Percentiles rank a stretch among this genome's conserved stretches.
Evolutionary conservation across 768 basidiomycete species (phyloP).

Genomic region (Xerocomellus amylosporus): DNA sequence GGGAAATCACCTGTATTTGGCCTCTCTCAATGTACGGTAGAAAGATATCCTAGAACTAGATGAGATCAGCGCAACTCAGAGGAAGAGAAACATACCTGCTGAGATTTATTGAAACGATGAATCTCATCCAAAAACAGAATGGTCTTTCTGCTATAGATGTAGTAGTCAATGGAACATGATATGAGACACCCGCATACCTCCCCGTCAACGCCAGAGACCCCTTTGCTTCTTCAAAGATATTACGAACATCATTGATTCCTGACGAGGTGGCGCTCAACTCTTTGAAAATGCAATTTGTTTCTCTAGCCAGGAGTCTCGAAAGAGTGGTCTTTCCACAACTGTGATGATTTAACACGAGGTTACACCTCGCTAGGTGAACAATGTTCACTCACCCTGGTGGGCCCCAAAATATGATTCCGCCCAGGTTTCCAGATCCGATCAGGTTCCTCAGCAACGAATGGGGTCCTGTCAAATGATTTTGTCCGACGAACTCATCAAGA

Average conservation of each 20-base stretch:
- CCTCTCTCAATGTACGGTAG: slow-evolving; percentile 81
- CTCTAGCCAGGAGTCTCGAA: slow-evolving; percentile 64
- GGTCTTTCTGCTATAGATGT: slow-evolving; percentile 49
- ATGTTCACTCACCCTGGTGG: slow-evolving; percentile 56
- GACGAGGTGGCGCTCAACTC: slow-evolving; percentile 75
- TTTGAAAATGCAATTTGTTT: slow-evolving; percentile 60
- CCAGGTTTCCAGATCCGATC: slow-evolving; percentile 48
- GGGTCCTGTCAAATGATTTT: slow-evolving; percentile 56
- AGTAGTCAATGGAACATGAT: slow-evolving; percentile 4
- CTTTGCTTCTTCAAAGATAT: slow-evolving; percentile 76
- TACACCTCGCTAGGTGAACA: background rate
- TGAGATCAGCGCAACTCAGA: slow-evolving; percentile 5
- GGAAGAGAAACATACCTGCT: slow-evolving; percentile 46
- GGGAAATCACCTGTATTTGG: slow-evolving; percentile 52
- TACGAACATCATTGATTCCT: slow-evolving; percentile 66
- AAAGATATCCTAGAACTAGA: slow-evolving; percentile 60
- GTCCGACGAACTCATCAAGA: slow-evolving; percentile 71
- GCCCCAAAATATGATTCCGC: slow-evolving; percentile 72
- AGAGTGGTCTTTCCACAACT: slow-evolving; percentile 77
- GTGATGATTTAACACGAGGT: background rate
- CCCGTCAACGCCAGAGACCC: slow-evolving; percentile 61
- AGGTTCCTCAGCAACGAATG: slow-evolving; percentile 55
- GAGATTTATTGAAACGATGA: slow-evolving; percentile 71
- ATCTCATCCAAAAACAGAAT: slow-evolving; percentile 83
- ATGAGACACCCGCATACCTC: slow-evolving; percentile 38